Conservation (phyloP, 176 grass and related monocot genomes). For the Carex kokanica region DNA sequence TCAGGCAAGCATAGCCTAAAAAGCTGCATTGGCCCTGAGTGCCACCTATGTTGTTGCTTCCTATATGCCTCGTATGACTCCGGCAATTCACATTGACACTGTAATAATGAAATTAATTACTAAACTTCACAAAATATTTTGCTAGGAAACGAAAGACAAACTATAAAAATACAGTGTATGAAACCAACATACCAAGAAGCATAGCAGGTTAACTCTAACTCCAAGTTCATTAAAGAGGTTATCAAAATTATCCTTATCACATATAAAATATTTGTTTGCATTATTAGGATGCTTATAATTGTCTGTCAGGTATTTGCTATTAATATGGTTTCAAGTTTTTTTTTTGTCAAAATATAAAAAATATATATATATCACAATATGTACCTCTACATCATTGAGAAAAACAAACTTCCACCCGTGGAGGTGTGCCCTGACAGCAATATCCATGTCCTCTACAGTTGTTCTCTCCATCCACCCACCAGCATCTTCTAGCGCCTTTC, state of each 20-base stretch:
- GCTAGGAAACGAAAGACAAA: neutral
- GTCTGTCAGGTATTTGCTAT: neutral
- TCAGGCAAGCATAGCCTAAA: conserved; percentile 92
- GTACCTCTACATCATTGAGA: conserved; percentile 93
- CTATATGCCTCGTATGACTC: conserved; percentile 99
- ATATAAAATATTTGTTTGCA: neutral
- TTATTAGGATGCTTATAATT: neutral
- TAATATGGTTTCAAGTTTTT: neutral
- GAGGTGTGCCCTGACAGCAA: conserved; percentile 86
- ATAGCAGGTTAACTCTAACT: neutral
- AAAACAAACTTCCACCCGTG: conserved; percentile 94
- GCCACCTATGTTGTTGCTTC: conserved; percentile 99
- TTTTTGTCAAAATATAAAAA: neutral
- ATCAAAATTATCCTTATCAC: neutral
- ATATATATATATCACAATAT: neutral
- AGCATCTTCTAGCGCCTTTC: conserved; percentile 77
- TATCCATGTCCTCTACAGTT: conserved; percentile 98
- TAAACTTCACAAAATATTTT: neutral
- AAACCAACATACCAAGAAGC: neutral
- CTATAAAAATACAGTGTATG: neutral
- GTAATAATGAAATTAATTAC: neutral
- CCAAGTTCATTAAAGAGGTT: neutral
- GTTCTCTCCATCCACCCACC: conserved; percentile 98
- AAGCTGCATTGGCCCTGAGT: conserved; percentile 96
- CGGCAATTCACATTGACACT: conserved; percentile 98